Base-by-base conservation (phyloP, 2,329 filamentous ascomycete genomes). In the Gnomoniopsis sp. region DNA sequence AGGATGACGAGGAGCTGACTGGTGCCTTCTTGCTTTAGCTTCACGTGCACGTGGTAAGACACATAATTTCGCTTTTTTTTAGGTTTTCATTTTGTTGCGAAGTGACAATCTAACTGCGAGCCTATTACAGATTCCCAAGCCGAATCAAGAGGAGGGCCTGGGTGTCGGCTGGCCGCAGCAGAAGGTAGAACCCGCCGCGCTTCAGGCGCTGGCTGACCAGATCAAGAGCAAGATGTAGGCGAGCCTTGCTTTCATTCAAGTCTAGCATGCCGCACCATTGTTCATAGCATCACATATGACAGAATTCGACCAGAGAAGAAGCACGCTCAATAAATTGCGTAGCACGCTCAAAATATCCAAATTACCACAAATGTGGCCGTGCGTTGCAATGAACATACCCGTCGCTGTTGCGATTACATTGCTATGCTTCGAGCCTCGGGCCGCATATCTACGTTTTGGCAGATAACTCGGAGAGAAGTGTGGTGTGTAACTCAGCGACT, bases 41-140 rank as follows among this genome's bases (percentile, higher is more conserved):
- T 65, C 93, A 97, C 73, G 93, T 99, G 75, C 95, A 99, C 71
- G 88, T 98, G 86, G 89, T 91, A 82, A 64, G 80, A 67, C 6
- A 48, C 57, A 64, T 19, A 54, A 60, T 22, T 43, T 7, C 15
- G 11, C 26, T 8, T 17, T 21, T 14, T 23, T n/a, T 23, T 43
- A 21, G n/a, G 11, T 6, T 14, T 2, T n/a, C 41, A 15, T 2
- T 14, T 26, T 10, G 10, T 38, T 21, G n/a, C 26, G 49, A 50
- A 4, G n/a, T n/a, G 49, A 19, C 26, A 19, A 11, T 19, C 43
- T 46, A 19, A 46, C 11, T 8, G n/a, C 19, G 17, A 19, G n/a
- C 19, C 15, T 48, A 2, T 21, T 7, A 38, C 65, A 91, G 89
- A 99, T 99, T 63, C 95, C 95, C 38, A 99, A 99, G 81, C 93